Conservation (phyloP, 2,329 filamentous ascomycete genomes). For the Aspergillus brunneoviolaceus region DNA sequence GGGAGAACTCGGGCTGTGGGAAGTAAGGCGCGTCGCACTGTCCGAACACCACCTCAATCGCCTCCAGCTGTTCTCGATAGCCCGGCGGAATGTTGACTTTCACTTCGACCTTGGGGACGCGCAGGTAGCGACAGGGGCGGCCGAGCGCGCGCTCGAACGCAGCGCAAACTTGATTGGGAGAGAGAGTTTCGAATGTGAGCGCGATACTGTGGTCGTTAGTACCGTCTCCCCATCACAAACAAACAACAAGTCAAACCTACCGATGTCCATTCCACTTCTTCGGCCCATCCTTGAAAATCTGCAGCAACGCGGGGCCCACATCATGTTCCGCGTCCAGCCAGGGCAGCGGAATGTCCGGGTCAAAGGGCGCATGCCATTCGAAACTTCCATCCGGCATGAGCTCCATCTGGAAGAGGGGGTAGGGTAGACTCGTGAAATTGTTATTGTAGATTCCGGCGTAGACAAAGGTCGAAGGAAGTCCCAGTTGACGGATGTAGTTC, state of each 20-base stretch:
- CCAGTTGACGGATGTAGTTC: conserved; percentile 80
- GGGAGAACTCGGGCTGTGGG: conserved; percentile 57
- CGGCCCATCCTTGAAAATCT: conserved; percentile 92
- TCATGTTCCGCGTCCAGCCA: conserved; percentile 98
- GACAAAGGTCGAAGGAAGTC: conserved; percentile 84
- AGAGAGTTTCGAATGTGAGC: conserved; percentile 85
- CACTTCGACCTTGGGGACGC: conserved; percentile 72
- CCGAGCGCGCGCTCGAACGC: conserved; percentile 77
- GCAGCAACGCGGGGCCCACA: conserved; percentile 84
- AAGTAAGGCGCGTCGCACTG: conserved; percentile 62
- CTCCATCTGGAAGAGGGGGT: conserved; percentile 95
- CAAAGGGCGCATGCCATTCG: conserved; percentile 89
- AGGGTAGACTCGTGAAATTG: conserved; percentile 91
- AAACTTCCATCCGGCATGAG: conserved; percentile 81
- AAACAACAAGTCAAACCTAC: conserved; percentile 44
- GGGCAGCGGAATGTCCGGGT: conserved; percentile 81
- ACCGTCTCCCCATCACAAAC: neutral
- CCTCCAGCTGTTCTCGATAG: conserved; percentile 82
- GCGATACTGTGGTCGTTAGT: conserved; percentile 62
- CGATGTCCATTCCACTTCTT: conserved; percentile 76
- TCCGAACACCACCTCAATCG: conserved; percentile 60
- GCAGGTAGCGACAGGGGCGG: conserved; percentile 74
- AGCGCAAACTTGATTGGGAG: conserved; percentile 76
- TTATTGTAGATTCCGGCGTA: conserved; percentile 99
- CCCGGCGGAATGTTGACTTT: conserved; percentile 82